phyloP scores from a whole-genome alignment of 139 green algal genomes.

The Medakamo hakoo region DNA sequence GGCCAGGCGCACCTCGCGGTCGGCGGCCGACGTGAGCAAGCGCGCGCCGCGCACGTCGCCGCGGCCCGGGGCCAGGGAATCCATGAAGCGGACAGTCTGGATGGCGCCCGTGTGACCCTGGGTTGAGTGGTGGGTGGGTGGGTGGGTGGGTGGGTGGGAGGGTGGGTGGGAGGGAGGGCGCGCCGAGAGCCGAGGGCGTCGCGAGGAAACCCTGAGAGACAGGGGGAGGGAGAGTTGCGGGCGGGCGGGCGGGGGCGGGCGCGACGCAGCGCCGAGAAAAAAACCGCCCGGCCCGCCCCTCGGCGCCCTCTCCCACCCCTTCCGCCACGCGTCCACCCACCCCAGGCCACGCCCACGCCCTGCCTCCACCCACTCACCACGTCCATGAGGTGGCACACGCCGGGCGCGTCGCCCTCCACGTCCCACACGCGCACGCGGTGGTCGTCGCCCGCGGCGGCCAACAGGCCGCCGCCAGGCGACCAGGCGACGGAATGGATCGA shows the following conservation, averaged over 20 bases:
- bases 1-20: conserved; percentile 7
- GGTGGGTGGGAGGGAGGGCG: no score
- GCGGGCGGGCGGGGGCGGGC: no score
- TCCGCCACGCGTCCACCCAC: not conserved
- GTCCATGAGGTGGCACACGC: not conserved
- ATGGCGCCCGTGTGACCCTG: conserved; percentile 16
- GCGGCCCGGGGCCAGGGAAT: not conserved
- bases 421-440: not conserved
- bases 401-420: not conserved
- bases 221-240: not conserved
- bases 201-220: no score
- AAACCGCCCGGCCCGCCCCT: no score
- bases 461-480: not conserved
- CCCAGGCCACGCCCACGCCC: not conserved
- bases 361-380: not conserved
- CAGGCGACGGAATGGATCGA: not conserved
- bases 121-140: no score
- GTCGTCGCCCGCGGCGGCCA: not conserved
- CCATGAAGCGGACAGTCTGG: conserved; percentile 7
- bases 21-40: conserved; percentile 7
- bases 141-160: no score
- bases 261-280: no score
- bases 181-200: no score
- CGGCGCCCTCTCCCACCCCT: no score
- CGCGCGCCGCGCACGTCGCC: conserved; percentile 3